These are phyloP conservation scores for Tritrichomonas musculus DNA, from an alignment of 208 protist genomes.

Conservation along the genomic window DNA sequence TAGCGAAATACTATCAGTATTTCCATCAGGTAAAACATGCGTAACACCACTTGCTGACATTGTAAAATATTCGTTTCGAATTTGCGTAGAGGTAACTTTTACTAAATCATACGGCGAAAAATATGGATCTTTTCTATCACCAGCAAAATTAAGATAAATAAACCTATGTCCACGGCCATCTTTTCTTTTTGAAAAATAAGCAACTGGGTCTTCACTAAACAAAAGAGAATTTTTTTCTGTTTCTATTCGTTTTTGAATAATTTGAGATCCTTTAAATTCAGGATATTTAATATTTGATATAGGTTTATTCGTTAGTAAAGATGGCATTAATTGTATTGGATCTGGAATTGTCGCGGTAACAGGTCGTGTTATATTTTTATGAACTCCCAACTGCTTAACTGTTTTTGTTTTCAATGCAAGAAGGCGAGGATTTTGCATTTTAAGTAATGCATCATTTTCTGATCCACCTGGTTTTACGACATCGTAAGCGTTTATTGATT, in stretches of 20 bases:
- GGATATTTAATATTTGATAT: neutral
- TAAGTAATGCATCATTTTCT: neutral
- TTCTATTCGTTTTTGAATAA: neutral
- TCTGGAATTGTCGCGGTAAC: neutral
- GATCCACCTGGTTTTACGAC: neutral
- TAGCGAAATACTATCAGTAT: neutral
- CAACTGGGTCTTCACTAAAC: neutral
- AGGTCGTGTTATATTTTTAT: neutral
- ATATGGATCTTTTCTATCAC: neutral
- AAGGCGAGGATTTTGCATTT: neutral
- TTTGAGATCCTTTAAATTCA: neutral
- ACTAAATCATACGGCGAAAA: constrained; percentile 4
- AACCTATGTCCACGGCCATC: neutral
- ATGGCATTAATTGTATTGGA: neutral
- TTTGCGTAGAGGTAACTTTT: neutral
- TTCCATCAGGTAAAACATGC: neutral
- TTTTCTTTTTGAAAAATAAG: constrained; percentile 23
- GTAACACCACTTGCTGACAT: neutral
- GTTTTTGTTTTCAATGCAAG: neutral
- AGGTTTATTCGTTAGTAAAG: neutral
- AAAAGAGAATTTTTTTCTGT: neutral
- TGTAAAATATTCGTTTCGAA: constrained; percentile 9
- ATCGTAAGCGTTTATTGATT: neutral
- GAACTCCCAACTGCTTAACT: neutral
- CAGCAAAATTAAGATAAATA: constrained; percentile 22